phyloP scores from a whole-genome alignment of 1,139 yeast species.

The Yamadazyma buinensis region DNA sequence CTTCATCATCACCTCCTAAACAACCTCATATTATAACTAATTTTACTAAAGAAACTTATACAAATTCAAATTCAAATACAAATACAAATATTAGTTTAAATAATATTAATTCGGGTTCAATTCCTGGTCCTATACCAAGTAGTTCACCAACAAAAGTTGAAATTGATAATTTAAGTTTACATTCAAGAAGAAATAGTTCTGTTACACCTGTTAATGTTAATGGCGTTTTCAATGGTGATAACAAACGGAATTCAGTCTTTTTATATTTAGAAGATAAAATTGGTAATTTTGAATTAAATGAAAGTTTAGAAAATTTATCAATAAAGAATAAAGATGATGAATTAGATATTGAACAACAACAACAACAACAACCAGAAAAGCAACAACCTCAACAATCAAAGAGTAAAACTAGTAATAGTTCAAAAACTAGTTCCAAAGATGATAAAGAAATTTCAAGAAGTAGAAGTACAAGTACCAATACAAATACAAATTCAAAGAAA shows the following conservation, averaged over 20 bases:
- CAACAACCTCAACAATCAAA: not conserved
- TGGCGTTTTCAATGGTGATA: slow-evolving; percentile 34
- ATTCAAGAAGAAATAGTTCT: slow-evolving; percentile 38
- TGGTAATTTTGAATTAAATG: slow-evolving; percentile 39
- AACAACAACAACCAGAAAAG: not conserved
- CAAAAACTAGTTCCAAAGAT: not conserved
- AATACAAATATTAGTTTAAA: slow-evolving; percentile 7
- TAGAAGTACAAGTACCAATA: not conserved
- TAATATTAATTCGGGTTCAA: slow-evolving; percentile 7
- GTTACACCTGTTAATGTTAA: slow-evolving; percentile 47
- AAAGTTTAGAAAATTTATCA: slow-evolving; percentile 10
- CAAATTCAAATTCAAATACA: slow-evolving; percentile 1
- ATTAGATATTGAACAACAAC: no score
- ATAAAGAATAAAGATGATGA: slow-evolving; percentile 1
- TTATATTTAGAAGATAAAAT: slow-evolving; percentile 47
- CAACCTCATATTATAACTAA: slow-evolving; percentile 2
- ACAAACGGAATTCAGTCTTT: slow-evolving; percentile 40
- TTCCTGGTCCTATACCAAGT: slow-evolving; percentile 3
- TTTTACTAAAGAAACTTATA: slow-evolving; percentile 1
- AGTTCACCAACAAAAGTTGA: slow-evolving; percentile 16
- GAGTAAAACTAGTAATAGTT: not conserved
- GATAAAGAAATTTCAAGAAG: slow-evolving; percentile 1
- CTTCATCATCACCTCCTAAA: slow-evolving; percentile 8
- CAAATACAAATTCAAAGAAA: slow-evolving; percentile 9
- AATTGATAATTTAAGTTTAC: slow-evolving; percentile 11